Conservation (phyloP, 306 rosid genomes). For the Sechiopsis laciniata region DNA sequence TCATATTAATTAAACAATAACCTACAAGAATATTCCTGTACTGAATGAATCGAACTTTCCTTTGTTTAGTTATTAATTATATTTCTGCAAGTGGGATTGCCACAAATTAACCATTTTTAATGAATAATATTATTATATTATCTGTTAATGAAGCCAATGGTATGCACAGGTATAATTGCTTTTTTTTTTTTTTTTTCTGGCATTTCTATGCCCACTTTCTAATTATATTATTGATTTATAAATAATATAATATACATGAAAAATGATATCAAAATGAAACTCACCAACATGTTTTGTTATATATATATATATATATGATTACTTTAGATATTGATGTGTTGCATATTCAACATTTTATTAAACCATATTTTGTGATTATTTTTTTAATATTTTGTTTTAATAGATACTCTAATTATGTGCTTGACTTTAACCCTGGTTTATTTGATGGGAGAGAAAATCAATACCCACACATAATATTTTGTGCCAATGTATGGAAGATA, state of each 20-base stretch:
- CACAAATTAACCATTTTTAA: background rate
- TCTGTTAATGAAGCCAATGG: too few species aligned
- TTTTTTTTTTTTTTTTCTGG: too few species aligned
- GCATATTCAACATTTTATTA: too few species aligned
- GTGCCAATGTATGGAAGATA: background rate
- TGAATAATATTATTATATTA: too few species aligned
- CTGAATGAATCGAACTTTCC: background rate
- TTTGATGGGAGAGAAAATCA: background rate
- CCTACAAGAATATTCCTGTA: background rate
- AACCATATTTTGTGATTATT: too few species aligned
- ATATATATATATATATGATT: too few species aligned
- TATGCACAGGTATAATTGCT: too few species aligned
- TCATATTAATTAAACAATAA: background rate
- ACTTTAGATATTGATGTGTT: too few species aligned
- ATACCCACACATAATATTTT: background rate
- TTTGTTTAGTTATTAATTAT: background rate
- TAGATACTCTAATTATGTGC: background rate
- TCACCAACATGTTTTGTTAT: background rate
- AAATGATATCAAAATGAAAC: constrained; percentile 1
- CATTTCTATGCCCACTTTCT: too few species aligned
- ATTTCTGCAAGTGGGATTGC: constrained; percentile 12
- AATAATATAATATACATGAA: background rate
- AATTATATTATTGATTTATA: too few species aligned
- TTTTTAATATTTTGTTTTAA: background rate
- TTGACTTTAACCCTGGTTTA: background rate